These are phyloP conservation scores for Boechera divaricarpa DNA, from an alignment of 345 rosid species.

Conservation along the genomic window DNA sequence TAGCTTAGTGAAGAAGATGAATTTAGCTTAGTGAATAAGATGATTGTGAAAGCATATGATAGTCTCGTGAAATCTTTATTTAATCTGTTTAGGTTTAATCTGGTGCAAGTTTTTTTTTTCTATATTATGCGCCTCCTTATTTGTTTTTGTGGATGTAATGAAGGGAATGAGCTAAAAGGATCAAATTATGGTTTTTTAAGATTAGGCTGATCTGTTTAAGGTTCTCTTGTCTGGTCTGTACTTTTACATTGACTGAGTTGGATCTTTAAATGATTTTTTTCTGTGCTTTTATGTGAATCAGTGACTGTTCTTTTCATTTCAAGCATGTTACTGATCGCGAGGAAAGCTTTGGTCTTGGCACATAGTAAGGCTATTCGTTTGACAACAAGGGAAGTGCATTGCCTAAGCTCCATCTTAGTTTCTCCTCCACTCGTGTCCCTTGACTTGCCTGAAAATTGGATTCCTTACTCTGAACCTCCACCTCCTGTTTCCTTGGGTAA, in stretches of 20 bases:
- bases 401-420: conserved; percentile 51
- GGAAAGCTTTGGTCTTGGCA: conserved; percentile 41
- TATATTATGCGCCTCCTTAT: background rate
- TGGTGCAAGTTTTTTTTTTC: conserved; percentile 10
- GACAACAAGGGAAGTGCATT: conserved; percentile 39
- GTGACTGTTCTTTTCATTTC: conserved; percentile 12
- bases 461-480: conserved; percentile 34
- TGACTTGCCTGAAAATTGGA: conserved; percentile 77
- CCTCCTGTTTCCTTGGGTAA: conserved; percentile 47
- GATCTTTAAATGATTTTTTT: conserved; percentile 11
- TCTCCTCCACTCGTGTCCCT: conserved; percentile 83
- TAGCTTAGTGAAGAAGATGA: conserved; percentile 5
- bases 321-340: conserved; percentile 41
- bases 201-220: background rate
- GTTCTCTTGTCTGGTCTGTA: conserved; percentile 15
- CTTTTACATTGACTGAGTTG: background rate
- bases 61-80: conserved; percentile 10
- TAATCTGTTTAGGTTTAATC: conserved; percentile 28
- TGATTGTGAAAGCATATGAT: conserved; percentile 23
- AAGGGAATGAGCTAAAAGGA: conserved; percentile 11
- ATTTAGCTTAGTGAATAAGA: conserved; percentile 1
- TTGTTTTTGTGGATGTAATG: conserved; percentile 30
- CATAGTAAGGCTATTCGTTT: conserved; percentile 35
- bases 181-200: background rate
- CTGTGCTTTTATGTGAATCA: conserved; percentile 17